Conservation (phyloP, 176 grass and related monocot species). For the Oryza longistaminata region DNA sequence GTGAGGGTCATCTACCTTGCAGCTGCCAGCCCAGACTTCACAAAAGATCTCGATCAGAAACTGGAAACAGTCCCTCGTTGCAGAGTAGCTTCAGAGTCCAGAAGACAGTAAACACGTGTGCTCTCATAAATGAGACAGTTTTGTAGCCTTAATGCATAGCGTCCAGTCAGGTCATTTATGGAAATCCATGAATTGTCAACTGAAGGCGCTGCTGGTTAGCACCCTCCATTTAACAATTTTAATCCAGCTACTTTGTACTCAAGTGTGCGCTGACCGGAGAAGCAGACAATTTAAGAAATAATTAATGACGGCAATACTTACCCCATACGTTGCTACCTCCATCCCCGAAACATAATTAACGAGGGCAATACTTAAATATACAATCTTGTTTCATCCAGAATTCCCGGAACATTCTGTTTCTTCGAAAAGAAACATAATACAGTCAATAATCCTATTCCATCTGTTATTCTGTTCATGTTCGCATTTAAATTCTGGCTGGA, state of each 20-base stretch:
- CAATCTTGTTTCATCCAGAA: background rate
- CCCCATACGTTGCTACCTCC: background rate
- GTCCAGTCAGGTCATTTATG: background rate
- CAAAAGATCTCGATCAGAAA: background rate
- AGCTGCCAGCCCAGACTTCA: background rate
- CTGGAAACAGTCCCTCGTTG: background rate
- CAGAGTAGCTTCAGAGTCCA: background rate
- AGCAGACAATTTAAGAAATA: background rate
- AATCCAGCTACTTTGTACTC: background rate
- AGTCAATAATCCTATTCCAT: background rate
- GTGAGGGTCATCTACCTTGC: background rate
- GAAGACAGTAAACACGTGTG: background rate
- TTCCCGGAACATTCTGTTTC: background rate
- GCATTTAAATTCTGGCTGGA: background rate
- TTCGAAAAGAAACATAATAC: background rate
- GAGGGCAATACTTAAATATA: background rate
- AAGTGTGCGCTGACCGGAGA: background rate
- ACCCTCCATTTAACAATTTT: constrained; percentile 10
- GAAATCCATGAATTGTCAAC: background rate
- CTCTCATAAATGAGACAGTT: background rate
- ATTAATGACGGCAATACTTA: background rate
- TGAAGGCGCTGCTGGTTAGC: background rate
- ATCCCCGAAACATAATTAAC: background rate
- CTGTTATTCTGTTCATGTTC: background rate
- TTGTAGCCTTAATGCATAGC: background rate